Base-by-base conservation (phyloP, 495 filamentous ascomycete species). In the Platismatia glauca region DNA sequence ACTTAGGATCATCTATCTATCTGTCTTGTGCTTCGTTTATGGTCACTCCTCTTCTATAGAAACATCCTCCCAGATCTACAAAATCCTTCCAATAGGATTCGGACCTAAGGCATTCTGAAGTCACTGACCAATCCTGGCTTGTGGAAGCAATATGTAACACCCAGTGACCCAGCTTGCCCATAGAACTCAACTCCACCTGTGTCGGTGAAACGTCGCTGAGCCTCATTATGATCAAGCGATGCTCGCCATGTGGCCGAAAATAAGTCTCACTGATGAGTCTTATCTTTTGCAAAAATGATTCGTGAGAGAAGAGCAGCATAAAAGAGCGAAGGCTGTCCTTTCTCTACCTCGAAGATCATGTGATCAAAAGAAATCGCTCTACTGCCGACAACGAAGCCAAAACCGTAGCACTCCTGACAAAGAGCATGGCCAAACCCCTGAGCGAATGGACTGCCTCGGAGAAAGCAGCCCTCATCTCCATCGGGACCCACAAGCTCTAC, bases 401-500 rank as follows among this genome's bases (percentile, higher is more conserved):
- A 13, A 12, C 8, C 4, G 4, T 6, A 48, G n/a, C n/a, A 27
- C 4, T 52, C 13, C 15, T 12, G 4, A 27, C 7, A 50, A 22
- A 31, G 1, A 33, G 27, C 29, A 53, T 33, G 29, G 29, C 29
- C 4, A 53, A 31, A 20, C 5, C 29, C 2, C 27, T 53, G 20
- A 33, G 4, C 50, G 7, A 29, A 20, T 53, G 50, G 50, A 3
- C 5, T 1, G 33, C 27, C 16, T 53, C 50, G 15, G 50, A 53
- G 18, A 31, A 53, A 33, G 15, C 29, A 52, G 57, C 37, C 44
- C 4, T 61, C 64, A n/a, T 73, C 52, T 69, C 64, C 20, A 71
- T 78, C 55, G 72, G 73, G 44, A 70, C 73, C 0, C 76, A 79
- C 61, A 58, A 68, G 33, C 72, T 78, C n/a, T 76, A 61, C 27